A percentile compares a stretch with the other conserved stretches of the same genome.
Conservation (phyloP, 1,284 basidiomycete species). For the Sphaerobolus stellatus region DNA sequence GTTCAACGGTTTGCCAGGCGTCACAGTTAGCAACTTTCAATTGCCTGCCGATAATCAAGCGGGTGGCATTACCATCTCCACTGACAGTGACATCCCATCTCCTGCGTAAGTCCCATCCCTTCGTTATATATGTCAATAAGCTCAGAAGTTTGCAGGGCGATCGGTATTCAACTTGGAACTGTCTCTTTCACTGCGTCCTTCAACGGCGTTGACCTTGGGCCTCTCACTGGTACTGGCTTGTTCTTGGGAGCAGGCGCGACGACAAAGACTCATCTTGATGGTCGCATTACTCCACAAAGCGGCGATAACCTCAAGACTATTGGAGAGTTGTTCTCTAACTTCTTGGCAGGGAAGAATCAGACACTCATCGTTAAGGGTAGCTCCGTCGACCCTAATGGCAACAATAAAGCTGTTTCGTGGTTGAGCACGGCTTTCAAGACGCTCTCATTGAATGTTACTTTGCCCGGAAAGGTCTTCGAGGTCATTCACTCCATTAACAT, state of each 20-base stretch:
- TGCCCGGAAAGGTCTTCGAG: constrained; percentile 63
- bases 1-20: constrained; percentile 68
- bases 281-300: constrained; percentile 62
- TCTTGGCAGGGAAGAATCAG: constrained; percentile 64
- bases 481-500: constrained; percentile 70
- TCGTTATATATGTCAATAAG: neutral
- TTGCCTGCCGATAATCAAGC: constrained; percentile 62
- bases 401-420: constrained; percentile 57
- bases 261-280: constrained; percentile 55
- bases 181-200: constrained; percentile 67
- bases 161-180: constrained; percentile 73
- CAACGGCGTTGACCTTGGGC: constrained; percentile 51
- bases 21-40: constrained; percentile 69
- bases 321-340: constrained; percentile 67
- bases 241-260: constrained; percentile 52
- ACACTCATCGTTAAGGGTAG: constrained; percentile 62
- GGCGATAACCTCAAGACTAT: constrained; percentile 54
- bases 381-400: constrained; percentile 59
- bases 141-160: constrained; percentile 39
- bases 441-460: constrained; percentile 57
- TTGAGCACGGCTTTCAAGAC: constrained; percentile 70
- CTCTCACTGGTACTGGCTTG: constrained; percentile 49
- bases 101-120: constrained; percentile 48
- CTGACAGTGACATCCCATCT: constrained; percentile 67
- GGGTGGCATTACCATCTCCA: constrained; percentile 70